phyloP scores from a whole-genome alignment of 257 asterid genomes.

The Cinchona pubescens region DNA sequence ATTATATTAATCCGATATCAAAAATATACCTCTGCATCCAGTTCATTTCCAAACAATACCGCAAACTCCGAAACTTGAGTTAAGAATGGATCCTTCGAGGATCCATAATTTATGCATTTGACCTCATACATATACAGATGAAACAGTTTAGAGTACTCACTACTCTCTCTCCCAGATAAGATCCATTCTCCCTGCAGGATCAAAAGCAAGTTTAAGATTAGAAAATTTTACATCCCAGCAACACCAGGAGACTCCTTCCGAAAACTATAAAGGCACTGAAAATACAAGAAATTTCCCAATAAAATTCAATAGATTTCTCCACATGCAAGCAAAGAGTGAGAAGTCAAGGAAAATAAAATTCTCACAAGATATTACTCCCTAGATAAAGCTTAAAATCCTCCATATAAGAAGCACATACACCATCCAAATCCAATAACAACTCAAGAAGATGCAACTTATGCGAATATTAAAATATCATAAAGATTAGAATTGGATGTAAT shows the following conservation, averaged over 20 bases:
- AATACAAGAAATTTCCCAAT: too few species aligned
- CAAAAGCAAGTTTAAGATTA: not conserved
- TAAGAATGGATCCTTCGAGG: constrained; percentile 78
- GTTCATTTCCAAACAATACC: constrained; percentile 75
- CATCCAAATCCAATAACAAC: too few species aligned
- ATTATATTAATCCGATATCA: not conserved
- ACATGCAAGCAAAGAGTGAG: too few species aligned
- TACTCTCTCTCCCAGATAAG: constrained; percentile 52
- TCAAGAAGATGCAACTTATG: too few species aligned
- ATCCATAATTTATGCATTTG: constrained; percentile 68
- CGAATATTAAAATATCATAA: too few species aligned
- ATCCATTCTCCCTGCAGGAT: constrained; percentile 92
- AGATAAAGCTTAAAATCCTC: too few species aligned
- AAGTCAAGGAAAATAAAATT: too few species aligned
- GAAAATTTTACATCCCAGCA: not conserved
- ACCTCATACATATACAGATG: constrained; percentile 70
- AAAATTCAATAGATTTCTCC: too few species aligned
- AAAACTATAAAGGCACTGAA: too few species aligned
- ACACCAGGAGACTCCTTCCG: not conserved
- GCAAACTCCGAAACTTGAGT: constrained; percentile 90
- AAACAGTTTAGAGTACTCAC: constrained; percentile 48
- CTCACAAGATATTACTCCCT: too few species aligned
- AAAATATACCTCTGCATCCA: constrained; percentile 81
- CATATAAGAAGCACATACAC: too few species aligned
- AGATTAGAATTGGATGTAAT: too few species aligned